phyloP scores from a whole-genome alignment of 176 grass and related monocot genomes.

The Phoenix roebelenii region DNA sequence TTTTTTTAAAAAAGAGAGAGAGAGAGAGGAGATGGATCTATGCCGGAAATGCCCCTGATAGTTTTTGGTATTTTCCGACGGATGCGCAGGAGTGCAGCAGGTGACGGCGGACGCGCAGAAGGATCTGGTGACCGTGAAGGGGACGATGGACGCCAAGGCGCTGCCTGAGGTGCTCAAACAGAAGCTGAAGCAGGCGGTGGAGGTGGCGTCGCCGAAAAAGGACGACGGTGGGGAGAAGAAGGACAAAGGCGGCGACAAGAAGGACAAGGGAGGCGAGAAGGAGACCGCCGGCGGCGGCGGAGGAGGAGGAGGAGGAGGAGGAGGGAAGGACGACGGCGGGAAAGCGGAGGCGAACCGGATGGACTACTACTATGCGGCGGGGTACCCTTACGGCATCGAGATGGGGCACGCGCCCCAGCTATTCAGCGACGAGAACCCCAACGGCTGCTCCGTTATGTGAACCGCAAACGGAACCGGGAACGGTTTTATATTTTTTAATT shows the following conservation, averaged over 20 bases:
- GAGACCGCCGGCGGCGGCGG: too few species aligned
- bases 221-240: conserved; percentile 4
- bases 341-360: conserved; percentile 1
- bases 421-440: conserved; percentile 85
- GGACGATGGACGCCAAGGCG: conserved; percentile 56
- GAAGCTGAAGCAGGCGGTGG: conserved; percentile 39
- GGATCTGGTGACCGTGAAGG: conserved; percentile 63
- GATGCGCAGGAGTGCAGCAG: conserved; percentile 39
- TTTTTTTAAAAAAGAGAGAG: too few species aligned
- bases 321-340: neutral
- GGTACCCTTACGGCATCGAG: conserved; percentile 36
- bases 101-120: conserved; percentile 40
- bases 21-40: too few species aligned
- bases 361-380: conserved; percentile 5
- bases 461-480: neutral
- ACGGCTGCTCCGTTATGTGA: conserved; percentile 67
- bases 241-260: neutral
- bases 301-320: too few species aligned
- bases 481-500: too few species aligned
- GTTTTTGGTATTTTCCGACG: too few species aligned
- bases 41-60: too few species aligned
- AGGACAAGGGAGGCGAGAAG: neutral
- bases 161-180: conserved; percentile 38
- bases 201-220: conserved; percentile 25
- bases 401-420: conserved; percentile 33